Conservation (phyloP, 2,329 filamentous ascomycete species). For the Calonectria naviculata region DNA sequence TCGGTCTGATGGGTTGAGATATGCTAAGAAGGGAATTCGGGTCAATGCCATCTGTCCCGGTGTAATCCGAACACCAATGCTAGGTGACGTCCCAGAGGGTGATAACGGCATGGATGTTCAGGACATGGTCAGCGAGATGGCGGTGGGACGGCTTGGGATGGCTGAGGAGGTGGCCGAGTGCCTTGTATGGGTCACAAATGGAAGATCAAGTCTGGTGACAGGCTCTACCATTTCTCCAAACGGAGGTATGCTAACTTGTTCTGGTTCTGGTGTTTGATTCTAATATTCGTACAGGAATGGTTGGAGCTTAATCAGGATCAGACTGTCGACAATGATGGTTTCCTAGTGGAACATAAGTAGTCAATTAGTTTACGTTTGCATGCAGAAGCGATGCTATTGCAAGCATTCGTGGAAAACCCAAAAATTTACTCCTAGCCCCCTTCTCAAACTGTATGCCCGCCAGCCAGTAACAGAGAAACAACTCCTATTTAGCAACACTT, state of each 20-base stretch:
- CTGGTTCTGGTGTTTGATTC: background rate
- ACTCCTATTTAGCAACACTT: too few species aligned
- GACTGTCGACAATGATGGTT: too few species aligned
- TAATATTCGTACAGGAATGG: background rate
- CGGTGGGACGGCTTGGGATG: background rate
- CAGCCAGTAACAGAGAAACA: too few species aligned
- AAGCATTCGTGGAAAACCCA: too few species aligned
- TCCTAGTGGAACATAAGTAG: background rate
- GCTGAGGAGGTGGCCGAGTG: constrained; percentile 8
- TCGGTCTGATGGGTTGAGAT: background rate
- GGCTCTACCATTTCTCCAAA: background rate
- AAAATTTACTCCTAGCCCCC: too few species aligned
- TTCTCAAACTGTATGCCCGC: too few species aligned
- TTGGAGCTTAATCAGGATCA: background rate
- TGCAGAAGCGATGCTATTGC: background rate
- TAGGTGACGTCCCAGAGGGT: background rate
- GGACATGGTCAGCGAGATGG: constrained; percentile 6
- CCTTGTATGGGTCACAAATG: constrained; percentile 3
- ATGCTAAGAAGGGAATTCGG: background rate
- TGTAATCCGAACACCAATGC: constrained; percentile 4
- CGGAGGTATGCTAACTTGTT: background rate
- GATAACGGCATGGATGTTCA: constrained; percentile 3
- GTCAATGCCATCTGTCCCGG: constrained; percentile 8
- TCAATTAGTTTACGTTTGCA: background rate
- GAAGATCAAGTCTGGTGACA: background rate